Evolutionary conservation across 352 stramenopile genomes (phyloP).

Genomic region (Globisporangium nagaii): DNA sequence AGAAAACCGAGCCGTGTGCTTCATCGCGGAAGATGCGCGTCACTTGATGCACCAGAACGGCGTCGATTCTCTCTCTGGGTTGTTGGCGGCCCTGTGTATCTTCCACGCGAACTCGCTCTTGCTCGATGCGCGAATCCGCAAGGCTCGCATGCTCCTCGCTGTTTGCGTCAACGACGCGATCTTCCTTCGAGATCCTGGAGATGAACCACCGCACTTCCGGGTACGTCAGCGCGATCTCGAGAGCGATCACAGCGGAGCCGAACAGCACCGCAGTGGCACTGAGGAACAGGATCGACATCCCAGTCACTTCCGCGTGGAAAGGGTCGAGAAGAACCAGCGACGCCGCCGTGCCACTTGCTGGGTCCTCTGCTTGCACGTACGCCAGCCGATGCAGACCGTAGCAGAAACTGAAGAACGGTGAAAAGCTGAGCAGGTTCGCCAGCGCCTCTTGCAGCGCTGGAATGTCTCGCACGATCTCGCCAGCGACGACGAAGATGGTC

Average conservation of each 20-base stretch:
- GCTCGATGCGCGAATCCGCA: not conserved
- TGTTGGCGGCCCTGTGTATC: not conserved
- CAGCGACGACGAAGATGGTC: conserved; percentile 8
- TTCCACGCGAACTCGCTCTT: not conserved
- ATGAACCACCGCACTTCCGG: not conserved
- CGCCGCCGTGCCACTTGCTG: not conserved
- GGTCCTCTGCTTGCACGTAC: not conserved
- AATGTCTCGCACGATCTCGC: not conserved
- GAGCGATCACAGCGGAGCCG: conserved; percentile 22
- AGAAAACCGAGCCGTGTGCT: not conserved
- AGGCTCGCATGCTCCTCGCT: not conserved
- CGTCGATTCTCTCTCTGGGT: too few relatives aligned
- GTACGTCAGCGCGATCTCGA: conserved; percentile 28
- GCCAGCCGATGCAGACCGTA: conserved; percentile 14
- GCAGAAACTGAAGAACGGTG: conserved; percentile 20
- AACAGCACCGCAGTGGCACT: conserved; percentile 32
- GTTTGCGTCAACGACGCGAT: not conserved
- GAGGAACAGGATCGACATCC: conserved; percentile 37
- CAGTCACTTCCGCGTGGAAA: conserved; percentile 11
- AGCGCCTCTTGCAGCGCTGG: conserved; percentile 2
- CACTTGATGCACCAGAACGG: conserved; percentile 2
- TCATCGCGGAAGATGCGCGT: conserved; percentile 1
- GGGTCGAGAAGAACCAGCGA: not conserved
- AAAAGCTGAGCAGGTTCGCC: conserved; percentile 15
- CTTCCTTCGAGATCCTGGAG: not conserved